Conservation (phyloP, 345 rosid genomes). For the Psidium friedrichsthalianum region DNA sequence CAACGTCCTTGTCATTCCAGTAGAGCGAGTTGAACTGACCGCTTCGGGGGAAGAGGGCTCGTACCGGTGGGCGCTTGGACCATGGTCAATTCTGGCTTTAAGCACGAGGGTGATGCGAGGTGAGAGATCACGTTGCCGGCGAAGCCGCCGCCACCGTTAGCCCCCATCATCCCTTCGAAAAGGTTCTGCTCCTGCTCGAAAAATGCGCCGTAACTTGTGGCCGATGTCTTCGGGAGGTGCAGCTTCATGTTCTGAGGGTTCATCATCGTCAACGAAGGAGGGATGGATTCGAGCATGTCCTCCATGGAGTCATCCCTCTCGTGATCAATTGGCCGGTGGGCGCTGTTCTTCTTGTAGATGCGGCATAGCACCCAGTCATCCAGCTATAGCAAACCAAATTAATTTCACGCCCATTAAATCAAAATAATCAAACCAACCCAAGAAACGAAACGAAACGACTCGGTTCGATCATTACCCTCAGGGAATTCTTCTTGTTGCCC, state of each 20-base stretch:
- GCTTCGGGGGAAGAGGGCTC: conserved; percentile 35
- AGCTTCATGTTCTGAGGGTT: conserved; percentile 16
- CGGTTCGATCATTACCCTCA: conserved; percentile 40
- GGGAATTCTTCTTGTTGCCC: conserved; percentile 68
- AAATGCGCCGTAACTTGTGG: conserved; percentile 21
- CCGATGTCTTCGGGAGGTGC: conserved; percentile 12
- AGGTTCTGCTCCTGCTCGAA: conserved; percentile 27
- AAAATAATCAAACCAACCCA: background rate
- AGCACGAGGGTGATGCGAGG: conserved; percentile 12
- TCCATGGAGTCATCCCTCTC: conserved; percentile 49
- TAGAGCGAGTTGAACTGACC: conserved; percentile 46
- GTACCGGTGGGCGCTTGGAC: background rate
- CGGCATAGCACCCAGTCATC: conserved; percentile 98
- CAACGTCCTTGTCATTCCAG: conserved; percentile 39
- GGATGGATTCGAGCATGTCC: conserved; percentile 40
- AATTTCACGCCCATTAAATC: background rate
- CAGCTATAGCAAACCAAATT: conserved; percentile 27
- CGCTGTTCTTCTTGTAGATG: conserved; percentile 69
- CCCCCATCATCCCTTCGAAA: conserved; percentile 29
- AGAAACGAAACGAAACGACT: background rate
- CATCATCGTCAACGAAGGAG: conserved; percentile 31
- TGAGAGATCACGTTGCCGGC: conserved; percentile 15
- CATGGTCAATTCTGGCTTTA: conserved; percentile 33
- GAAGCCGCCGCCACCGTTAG: conserved; percentile 1
- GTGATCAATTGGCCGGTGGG: conserved; percentile 35